Evolutionary conservation across 2,329 filamentous ascomycete species (phyloP), one percentile per base, ranked within the genome.

Genomic region (Scedosporium minutisporum): DNA sequence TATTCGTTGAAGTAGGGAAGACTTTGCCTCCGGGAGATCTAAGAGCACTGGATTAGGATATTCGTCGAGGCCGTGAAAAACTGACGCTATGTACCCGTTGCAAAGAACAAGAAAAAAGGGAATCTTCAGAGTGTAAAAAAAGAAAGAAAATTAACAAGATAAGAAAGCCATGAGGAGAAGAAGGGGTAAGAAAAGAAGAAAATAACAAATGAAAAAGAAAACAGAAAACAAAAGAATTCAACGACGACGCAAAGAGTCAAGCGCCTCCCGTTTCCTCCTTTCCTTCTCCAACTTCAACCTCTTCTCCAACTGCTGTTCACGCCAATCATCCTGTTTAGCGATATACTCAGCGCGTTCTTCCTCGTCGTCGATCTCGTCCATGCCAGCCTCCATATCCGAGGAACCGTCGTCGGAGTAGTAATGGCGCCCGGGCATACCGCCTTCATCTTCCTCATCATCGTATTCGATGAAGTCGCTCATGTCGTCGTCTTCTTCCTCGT

Each of bases 371-470:
- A 93, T 83, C 67, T 92, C 89, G 64, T 87, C 87, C 44, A 88
- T 72, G 41, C 88, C 88, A 2, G 88, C 90, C 72, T 92, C 89
- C 87, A 92, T 92, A 68, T 91, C 89, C 5, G 87, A 90, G 4
- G 87, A 89, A 5, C 72, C 84, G 62, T 88, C 88, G 0, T 85
- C 87, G 2, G 78, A 81, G 66, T 89, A 87, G 27, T 66, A 66
- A 42, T 59, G 51, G 23, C 42, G 42, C 5, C 18, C 25, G 1
- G 42, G 42, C 3, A 66, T 68, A 38, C 69, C 68, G 2, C 71
- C 73, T 0, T 80, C 78, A 4, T 74, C 76, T 12, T 83, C 82
- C 0, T 85, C 83, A 12, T 85, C 82, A 53, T 85, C 82, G 64
- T 85, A 84, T 51, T 84, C 83, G 70, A 85, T 83, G 65, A 85